These are phyloP conservation scores for Linum tenue DNA, from an alignment of 345 rosid genomes.

Conservation along the genomic window DNA sequence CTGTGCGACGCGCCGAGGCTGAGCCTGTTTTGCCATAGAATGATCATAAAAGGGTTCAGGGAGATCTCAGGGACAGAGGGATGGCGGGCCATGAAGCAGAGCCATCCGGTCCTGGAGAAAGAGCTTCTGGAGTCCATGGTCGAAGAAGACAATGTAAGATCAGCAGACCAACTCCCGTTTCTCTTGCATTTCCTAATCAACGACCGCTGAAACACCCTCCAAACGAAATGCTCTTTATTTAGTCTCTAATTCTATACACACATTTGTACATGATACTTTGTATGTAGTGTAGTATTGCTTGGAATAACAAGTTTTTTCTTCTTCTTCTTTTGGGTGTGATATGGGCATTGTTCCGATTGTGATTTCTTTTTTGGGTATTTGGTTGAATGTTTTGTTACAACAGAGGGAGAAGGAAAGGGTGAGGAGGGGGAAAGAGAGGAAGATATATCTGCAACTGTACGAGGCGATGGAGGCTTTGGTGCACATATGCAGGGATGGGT, in stretches of 20 bases:
- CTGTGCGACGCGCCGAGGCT: slow-evolving; percentile 78
- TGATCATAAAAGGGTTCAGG: slow-evolving; percentile 46
- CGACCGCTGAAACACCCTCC: too few species aligned
- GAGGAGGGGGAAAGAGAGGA: slow-evolving; percentile 50
- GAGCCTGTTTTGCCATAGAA: slow-evolving; percentile 53
- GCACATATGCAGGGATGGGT: slow-evolving; percentile 81
- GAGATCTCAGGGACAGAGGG: slow-evolving; percentile 49
- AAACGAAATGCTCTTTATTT: too few species aligned
- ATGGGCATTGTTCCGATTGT: too few species aligned
- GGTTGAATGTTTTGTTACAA: neutral
- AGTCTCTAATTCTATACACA: too few species aligned
- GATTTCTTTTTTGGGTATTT: too few species aligned
- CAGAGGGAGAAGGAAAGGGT: slow-evolving; percentile 51
- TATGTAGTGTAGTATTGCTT: too few species aligned
- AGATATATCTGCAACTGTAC: slow-evolving; percentile 52
- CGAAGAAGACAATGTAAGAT: slow-evolving; percentile 46
- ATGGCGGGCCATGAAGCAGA: slow-evolving; percentile 71
- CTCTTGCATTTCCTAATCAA: too few species aligned
- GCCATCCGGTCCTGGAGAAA: slow-evolving; percentile 74
- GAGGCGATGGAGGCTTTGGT: slow-evolving; percentile 87
- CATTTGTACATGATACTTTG: too few species aligned
- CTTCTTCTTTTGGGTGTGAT: too few species aligned
- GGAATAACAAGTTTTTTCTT: too few species aligned
- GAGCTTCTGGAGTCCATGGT: slow-evolving; percentile 46
- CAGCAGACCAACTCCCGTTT: too few species aligned